Evolutionary conservation across 352 stramenopile species (phyloP).

Genomic region (Phytopythium litorale): DNA sequence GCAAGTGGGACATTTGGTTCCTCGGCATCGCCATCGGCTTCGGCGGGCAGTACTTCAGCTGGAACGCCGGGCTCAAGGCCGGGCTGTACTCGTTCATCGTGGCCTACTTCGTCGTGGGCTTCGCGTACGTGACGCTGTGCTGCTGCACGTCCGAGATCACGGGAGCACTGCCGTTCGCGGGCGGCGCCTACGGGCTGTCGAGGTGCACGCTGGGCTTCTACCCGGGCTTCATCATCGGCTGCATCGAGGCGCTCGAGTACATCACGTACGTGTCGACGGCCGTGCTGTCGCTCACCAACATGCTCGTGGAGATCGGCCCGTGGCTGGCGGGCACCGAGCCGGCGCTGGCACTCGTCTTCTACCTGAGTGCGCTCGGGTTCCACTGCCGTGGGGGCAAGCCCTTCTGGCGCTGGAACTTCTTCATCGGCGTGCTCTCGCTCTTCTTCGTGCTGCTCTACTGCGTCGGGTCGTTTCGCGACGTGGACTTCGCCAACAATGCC

Average conservation of each 20-base stretch:
- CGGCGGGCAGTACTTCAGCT: slow-evolving; percentile 33
- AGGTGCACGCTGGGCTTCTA: slow-evolving; percentile 33
- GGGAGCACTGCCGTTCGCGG: slow-evolving; percentile 24
- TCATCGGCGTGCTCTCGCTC: slow-evolving; percentile 23
- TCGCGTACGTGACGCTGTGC: slow-evolving; percentile 25
- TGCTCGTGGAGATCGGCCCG: slow-evolving; percentile 17
- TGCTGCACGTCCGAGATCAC: slow-evolving; percentile 30
- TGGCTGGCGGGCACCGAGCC: slow-evolving; percentile 12
- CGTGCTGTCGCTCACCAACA: slow-evolving; percentile 17
- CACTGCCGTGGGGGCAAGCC: slow-evolving; percentile 18
- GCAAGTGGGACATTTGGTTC: slow-evolving; percentile 66
- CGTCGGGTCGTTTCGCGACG: slow-evolving; percentile 20
- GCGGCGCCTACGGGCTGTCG: slow-evolving; percentile 28
- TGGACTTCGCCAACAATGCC: slow-evolving; percentile 15
- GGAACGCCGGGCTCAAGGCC: slow-evolving; percentile 23
- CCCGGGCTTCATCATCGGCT: slow-evolving; percentile 29
- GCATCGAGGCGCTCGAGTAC: slow-evolving; percentile 29
- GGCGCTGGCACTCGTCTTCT: slow-evolving; percentile 20
- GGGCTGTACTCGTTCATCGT: slow-evolving; percentile 22
- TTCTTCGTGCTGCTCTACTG: slow-evolving; percentile 29
- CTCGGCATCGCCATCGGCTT: slow-evolving; percentile 30
- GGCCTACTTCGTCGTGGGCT: slow-evolving; percentile 16
- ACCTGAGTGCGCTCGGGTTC: slow-evolving; percentile 16
- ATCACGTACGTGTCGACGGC: slow-evolving; percentile 26
- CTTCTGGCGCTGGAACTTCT: slow-evolving; percentile 30